phyloP scores from a whole-genome alignment of 2,329 filamentous ascomycete genomes.

The Esteya vermicola region DNA sequence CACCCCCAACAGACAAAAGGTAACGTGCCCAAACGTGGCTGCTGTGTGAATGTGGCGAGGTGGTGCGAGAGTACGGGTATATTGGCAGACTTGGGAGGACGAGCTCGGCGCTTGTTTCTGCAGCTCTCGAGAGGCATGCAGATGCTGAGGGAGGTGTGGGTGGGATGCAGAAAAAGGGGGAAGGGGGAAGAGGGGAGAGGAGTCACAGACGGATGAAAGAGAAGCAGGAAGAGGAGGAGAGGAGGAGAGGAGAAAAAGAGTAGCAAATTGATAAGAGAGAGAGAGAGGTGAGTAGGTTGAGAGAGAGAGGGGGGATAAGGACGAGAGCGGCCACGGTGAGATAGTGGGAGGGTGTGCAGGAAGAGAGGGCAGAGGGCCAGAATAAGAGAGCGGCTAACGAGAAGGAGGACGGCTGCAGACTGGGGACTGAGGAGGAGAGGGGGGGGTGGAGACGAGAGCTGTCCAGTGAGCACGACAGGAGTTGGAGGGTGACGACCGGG shows the following conservation, averaged over 20 bases:
- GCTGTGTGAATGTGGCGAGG: not conserved
- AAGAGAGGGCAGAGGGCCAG: too few relatives aligned
- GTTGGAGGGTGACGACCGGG: too few relatives aligned
- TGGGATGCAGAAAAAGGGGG: not conserved
- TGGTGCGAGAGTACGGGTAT: not conserved
- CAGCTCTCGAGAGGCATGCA: not conserved
- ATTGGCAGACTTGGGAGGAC: not conserved
- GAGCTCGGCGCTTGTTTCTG: constrained; percentile 2
- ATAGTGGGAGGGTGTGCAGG: not conserved
- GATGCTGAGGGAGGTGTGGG: not conserved
- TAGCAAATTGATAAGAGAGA: not conserved
- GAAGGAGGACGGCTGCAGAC: constrained; percentile 6
- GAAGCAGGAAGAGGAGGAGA: not conserved
- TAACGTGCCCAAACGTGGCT: not conserved
- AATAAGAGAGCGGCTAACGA: constrained; percentile 3
- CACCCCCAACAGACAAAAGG: not conserved
- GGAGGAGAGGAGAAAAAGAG: not conserved
- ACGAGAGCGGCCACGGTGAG: not conserved
- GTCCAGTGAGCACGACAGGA: too few relatives aligned
- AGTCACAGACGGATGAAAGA: not conserved
- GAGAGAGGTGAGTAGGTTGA: too few relatives aligned
- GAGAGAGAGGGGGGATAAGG: not conserved
- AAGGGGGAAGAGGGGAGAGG: not conserved
- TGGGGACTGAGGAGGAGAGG: too few relatives aligned
- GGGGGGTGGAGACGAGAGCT: too few relatives aligned